Evolutionary conservation across 768 basidiomycete genomes (phyloP).

Genomic region (Rhizopogon vesiculosus): DNA sequence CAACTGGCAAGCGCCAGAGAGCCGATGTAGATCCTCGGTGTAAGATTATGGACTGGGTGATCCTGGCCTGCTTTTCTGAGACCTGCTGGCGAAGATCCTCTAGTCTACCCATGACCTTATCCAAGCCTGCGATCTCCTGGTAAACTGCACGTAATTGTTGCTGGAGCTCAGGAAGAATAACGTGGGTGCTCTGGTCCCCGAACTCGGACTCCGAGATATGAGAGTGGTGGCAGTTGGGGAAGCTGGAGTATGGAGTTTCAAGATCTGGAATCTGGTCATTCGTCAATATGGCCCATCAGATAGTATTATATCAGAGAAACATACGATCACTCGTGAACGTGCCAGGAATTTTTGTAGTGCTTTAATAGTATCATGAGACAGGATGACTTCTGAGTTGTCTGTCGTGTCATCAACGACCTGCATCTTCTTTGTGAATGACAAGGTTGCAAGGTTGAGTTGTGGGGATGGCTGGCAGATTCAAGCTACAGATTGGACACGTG

Average conservation of each 20-base stretch:
- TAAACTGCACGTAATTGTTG: conserved; percentile 9
- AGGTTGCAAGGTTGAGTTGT: conserved; percentile 8
- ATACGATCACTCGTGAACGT: background rate
- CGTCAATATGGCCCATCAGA: background rate
- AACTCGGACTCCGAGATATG: background rate
- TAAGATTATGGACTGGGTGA: conserved; percentile 10
- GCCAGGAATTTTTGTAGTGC: background rate
- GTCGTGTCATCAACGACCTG: background rate
- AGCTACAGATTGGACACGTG: no score
- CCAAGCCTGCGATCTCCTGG: conserved; percentile 7
- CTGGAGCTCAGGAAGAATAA: conserved; percentile 11
- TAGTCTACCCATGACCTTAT: conserved; percentile 10
- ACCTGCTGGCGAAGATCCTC: conserved; percentile 8
- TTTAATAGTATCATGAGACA: background rate
- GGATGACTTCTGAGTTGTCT: no score
- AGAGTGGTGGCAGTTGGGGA: conserved; percentile 10
- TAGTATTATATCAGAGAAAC: background rate
- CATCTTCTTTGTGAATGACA: conserved; percentile 3
- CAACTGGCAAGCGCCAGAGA: conserved; percentile 38
- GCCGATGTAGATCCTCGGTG: conserved; percentile 18
- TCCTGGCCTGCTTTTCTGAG: conserved; percentile 8
- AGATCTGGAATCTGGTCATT: background rate
- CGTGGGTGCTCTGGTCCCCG: conserved; percentile 6
- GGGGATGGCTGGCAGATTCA: background rate
- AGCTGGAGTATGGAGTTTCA: background rate